phyloP scores from a whole-genome alignment of 164 flowering plant species.

The Magnolia sinica region DNA sequence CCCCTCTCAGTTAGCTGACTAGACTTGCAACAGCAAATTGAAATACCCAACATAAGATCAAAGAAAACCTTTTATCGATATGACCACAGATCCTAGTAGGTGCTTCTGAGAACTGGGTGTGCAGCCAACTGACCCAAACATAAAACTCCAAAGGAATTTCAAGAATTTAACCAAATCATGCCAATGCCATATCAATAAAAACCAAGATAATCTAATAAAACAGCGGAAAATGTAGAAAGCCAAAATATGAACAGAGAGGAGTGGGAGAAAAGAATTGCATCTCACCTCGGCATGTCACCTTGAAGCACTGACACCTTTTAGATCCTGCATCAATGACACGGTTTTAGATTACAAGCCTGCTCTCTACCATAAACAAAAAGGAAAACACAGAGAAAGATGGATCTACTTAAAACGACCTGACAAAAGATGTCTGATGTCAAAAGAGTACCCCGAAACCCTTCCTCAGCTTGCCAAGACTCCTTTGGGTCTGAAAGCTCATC shows the following conservation, averaged over 20 bases:
- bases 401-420: constrained; percentile 37
- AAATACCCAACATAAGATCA: no score
- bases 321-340: background rate
- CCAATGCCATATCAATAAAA: no score
- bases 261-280: background rate
- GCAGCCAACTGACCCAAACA: no score
- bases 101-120: no score
- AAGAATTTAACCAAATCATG: no score
- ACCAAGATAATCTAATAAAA: no score
- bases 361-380: background rate
- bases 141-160: no score
- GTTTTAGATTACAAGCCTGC: background rate
- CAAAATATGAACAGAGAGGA: background rate
- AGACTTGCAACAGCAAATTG: no score
- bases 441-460: constrained; percentile 91
- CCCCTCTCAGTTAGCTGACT: no score
- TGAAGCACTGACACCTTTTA: background rate
- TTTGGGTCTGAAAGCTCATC: constrained; percentile 75
- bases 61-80: no score
- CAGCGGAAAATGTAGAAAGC: background rate
- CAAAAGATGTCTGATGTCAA: constrained; percentile 54
- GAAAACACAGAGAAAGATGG: background rate
- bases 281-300: background rate
- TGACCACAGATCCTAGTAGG: no score
- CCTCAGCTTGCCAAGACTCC: constrained; percentile 57